Base-by-base conservation (phyloP, 202 grass and related monocot genomes). In the Alloteropsis angusta region DNA sequence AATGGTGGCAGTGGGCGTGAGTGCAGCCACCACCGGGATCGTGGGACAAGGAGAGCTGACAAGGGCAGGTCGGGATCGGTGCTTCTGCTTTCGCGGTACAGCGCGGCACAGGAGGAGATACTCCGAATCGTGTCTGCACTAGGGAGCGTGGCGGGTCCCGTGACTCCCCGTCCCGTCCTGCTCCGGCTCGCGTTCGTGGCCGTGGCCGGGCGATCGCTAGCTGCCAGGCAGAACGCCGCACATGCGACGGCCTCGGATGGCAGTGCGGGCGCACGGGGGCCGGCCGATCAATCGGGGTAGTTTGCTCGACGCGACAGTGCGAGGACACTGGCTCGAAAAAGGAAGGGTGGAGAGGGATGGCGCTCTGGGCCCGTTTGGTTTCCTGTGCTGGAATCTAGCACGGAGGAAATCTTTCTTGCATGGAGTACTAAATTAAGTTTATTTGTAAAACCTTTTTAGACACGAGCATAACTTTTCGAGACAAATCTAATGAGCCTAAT, bases 61-160 rank as follows among this genome's bases (percentile, higher is more conserved):
- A 10, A 16, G 49, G 13, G 17, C 22, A 16, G 59, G 46, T 66
- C 7, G 55, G 30, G 42, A 81, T 39, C 30, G 35, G 14, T 1
- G 55, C 42, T 28, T 61, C 6, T 14, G 76, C 16, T 56, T 19
- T n/a, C 9, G 16, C 25, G 1, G 52, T 80, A 80, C 65, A 38
- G 75, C 45, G n/a, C 5, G 75, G 75, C 65, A 65, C 75, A 78
- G 75, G 26, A 17, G 60, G 32, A 65, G 60, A 78, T 26, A 26
- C 75, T 39, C 75, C 75, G 75, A 52, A 77, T 64, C 75, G 60
- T 65, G 60, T 49, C 44, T 5, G 75, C 60, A 38, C 74, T 63
- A 22, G 26, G 3, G 32, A 8, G 56, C 26, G 25, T 35, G 68
- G 68, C 43, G 66, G 68, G 68, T 3, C 66, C 43, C 14, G 14